Conservation (phyloP, 2,329 filamentous ascomycete genomes). For the Chaetomiaceae sp. region DNA sequence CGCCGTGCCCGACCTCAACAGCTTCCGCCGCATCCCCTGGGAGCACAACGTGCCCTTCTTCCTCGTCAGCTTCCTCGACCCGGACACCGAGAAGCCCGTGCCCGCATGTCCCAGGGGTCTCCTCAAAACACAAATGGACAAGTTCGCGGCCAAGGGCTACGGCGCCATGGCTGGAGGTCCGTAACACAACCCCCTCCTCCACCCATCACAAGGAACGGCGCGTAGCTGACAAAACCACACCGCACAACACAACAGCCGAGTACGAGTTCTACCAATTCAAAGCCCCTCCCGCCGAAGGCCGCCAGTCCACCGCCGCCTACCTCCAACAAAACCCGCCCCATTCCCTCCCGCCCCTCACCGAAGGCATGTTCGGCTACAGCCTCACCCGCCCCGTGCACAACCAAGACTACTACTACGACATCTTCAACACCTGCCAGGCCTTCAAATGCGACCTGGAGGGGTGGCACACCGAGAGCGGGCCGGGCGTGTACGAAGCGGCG, state of each 20-base stretch:
- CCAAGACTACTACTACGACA: slow-evolving; percentile 85
- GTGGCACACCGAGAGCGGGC: slow-evolving; percentile 93
- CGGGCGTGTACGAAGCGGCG: slow-evolving; percentile 92
- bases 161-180: slow-evolving; percentile 85
- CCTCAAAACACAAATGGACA: slow-evolving; percentile 63
- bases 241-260: slow-evolving; percentile 57
- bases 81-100: slow-evolving; percentile 66
- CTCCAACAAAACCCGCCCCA: slow-evolving; percentile 68
- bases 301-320: slow-evolving; percentile 68
- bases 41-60: slow-evolving; percentile 84
- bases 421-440: slow-evolving; percentile 73
- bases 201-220: too few relatives aligned
- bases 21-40: slow-evolving; percentile 84
- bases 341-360: slow-evolving; percentile 73
- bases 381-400: slow-evolving; percentile 83
- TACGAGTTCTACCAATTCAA: slow-evolving; percentile 95
- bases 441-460: slow-evolving; percentile 84
- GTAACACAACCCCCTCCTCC: slow-evolving; percentile 29
- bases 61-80: slow-evolving; percentile 76
- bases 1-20: slow-evolving; percentile 72
- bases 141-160: slow-evolving; percentile 64
- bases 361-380: slow-evolving; percentile 96
- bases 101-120: slow-evolving; percentile 77
- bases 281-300: slow-evolving; percentile 55
- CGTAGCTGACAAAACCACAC: slow-evolving; percentile 18